A percentile compares a stretch with the other conserved stretches of the same genome.
Conservation (phyloP, 495 filamentous ascomycete genomes). For the Penicillium longicatenatum region DNA sequence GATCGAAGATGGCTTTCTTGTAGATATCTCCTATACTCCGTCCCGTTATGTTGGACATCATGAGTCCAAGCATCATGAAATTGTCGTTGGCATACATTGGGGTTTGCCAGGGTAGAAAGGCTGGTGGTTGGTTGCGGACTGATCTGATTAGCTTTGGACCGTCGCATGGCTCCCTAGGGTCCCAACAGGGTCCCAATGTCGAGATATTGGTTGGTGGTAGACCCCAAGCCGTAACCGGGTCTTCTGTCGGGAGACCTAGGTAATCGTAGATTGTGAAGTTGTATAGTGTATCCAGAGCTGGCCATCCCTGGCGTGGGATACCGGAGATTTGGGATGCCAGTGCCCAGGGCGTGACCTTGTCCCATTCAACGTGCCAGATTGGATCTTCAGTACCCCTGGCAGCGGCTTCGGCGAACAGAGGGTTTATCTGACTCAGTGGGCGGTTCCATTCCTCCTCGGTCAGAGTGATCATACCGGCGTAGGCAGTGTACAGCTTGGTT, state of each 20-base stretch:
- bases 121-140: constrained; percentile 34
- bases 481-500: constrained; percentile 53
- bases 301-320: constrained; percentile 41
- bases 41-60: constrained; percentile 55
- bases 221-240: constrained; percentile 27
- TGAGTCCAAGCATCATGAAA: constrained; percentile 55
- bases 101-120: constrained; percentile 48
- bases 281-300: constrained; percentile 2
- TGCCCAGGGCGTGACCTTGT: constrained; percentile 44
- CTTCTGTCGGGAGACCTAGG: background rate
- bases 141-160: constrained; percentile 20
- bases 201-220: constrained; percentile 35
- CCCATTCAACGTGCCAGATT: constrained; percentile 39
- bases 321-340: constrained; percentile 46
- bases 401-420: constrained; percentile 27
- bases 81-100: constrained; percentile 60
- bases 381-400: constrained; percentile 7
- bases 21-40: constrained; percentile 47
- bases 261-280: constrained; percentile 5
- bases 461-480: constrained; percentile 41
- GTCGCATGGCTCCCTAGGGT: background rate
- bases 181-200: constrained; percentile 23
- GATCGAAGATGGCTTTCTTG: constrained; percentile 43
- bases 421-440: constrained; percentile 47
- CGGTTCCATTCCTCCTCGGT: constrained; percentile 42